Conservation (phyloP, 768 basidiomycete species). For the Pisolithus albus region DNA sequence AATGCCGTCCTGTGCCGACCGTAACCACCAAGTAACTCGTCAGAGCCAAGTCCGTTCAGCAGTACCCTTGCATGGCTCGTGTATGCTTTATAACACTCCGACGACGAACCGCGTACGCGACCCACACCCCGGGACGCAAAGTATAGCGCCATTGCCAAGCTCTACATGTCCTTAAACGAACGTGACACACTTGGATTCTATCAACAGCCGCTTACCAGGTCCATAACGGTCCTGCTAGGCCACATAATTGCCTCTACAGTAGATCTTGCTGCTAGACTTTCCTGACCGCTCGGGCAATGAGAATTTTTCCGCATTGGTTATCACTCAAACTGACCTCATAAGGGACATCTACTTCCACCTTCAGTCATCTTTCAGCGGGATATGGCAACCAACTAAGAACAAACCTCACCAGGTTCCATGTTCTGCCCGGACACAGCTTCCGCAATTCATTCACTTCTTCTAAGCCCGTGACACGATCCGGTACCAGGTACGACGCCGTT, state of each 20-base stretch:
- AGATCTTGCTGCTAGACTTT: conserved; percentile 52
- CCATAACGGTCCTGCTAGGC: conserved; percentile 82
- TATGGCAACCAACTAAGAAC: background rate
- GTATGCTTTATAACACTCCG: conserved; percentile 40
- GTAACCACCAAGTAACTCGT: conserved; percentile 94
- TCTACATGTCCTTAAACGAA: conserved; percentile 40
- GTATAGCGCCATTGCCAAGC: conserved; percentile 85
- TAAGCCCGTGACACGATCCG: conserved; percentile 80
- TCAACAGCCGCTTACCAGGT: conserved; percentile 52
- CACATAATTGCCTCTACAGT: conserved; percentile 67
- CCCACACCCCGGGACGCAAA: conserved; percentile 86
- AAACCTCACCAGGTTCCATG: conserved; percentile 78
- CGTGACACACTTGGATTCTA: background rate
- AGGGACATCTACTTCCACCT: conserved; percentile 84
- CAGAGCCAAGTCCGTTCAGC: conserved; percentile 88
- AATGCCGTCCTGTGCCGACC: conserved; percentile 80
- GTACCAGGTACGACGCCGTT: conserved; percentile 59
- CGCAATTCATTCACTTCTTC: conserved; percentile 73
- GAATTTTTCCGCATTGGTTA: background rate
- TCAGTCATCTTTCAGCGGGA: background rate
- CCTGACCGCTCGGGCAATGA: conserved; percentile 36
- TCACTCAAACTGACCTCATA: conserved; percentile 47
- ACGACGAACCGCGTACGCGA: conserved; percentile 35
- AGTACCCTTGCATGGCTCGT: conserved; percentile 73
- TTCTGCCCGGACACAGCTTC: conserved; percentile 64